Percentiles rank a stretch among this genome's conserved stretches.
Evolutionary conservation across 208 protist species (phyloP).

Genomic region (Crithidia bombi): DNA sequence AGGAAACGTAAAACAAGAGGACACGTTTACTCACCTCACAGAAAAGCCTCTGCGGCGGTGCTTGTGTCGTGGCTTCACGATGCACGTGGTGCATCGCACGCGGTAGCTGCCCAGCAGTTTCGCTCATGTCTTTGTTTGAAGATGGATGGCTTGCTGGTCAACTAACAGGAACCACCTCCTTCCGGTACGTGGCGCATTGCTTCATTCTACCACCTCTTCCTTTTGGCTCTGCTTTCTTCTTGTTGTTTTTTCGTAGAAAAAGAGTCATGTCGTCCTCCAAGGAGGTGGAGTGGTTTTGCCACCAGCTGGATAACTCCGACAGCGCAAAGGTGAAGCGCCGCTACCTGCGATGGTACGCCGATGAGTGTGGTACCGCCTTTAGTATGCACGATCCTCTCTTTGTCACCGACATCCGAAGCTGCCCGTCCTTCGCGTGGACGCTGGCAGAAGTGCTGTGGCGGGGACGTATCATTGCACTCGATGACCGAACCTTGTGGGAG

Average conservation of each 20-base stretch:
- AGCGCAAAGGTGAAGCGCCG: slow-evolving; percentile 56
- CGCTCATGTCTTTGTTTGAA: too few relatives aligned
- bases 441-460: slow-evolving; percentile 37
- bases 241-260: slow-evolving; percentile 5
- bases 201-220: not conserved
- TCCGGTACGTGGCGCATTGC: too few relatives aligned
- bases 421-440: slow-evolving; percentile 21
- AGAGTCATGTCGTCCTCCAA: slow-evolving; percentile 5
- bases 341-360: slow-evolving; percentile 49
- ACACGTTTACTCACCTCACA: too few relatives aligned
- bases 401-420: not conserved
- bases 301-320: slow-evolving; percentile 52
- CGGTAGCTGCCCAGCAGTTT: too few relatives aligned
- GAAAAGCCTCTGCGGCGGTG: too few relatives aligned
- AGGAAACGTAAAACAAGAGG: too few relatives aligned
- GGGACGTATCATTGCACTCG: slow-evolving; percentile 64
- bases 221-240: slow-evolving; percentile 4
- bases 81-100: too few relatives aligned
- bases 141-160: too few relatives aligned
- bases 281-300: slow-evolving; percentile 41
- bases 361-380: slow-evolving; percentile 8
- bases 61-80: too few relatives aligned
- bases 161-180: too few relatives aligned
- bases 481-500: slow-evolving; percentile 82
- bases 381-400: slow-evolving; percentile 22